Conservation (phyloP, 768 basidiomycete genomes). For the Crucibulum laeve region DNA sequence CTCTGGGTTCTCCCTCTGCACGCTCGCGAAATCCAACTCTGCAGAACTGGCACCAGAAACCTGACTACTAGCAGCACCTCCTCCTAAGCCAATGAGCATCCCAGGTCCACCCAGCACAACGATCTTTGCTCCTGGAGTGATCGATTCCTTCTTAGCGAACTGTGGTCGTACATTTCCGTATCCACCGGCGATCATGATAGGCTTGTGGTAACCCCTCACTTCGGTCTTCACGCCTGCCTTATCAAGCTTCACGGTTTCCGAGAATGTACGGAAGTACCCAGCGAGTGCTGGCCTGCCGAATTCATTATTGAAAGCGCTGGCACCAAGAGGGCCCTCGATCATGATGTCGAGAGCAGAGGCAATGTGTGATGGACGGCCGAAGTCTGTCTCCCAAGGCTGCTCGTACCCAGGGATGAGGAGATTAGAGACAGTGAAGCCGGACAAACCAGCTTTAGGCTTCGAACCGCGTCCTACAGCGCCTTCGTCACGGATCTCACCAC, state of each 20-base stretch:
- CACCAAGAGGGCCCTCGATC: slow-evolving; percentile 93
- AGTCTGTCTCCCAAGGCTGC: slow-evolving; percentile 96
- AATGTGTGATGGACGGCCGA: slow-evolving; percentile 87
- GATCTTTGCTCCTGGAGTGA: slow-evolving; percentile 80
- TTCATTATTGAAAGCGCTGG: slow-evolving; percentile 97
- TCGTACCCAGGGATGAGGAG: slow-evolving; percentile 86
- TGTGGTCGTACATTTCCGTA: slow-evolving; percentile 87
- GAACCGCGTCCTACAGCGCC: slow-evolving; percentile 94
- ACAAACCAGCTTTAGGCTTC: slow-evolving; percentile 91
- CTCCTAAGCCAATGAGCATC: slow-evolving; percentile 93
- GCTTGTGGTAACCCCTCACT: slow-evolving; percentile 96
- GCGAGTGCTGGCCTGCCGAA: slow-evolving; percentile 91
- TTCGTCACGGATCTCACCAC: slow-evolving; percentile 98
- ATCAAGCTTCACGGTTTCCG: slow-evolving; percentile 63
- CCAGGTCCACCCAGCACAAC: slow-evolving; percentile 95
- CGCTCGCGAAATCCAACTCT: slow-evolving; percentile 94
- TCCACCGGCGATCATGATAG: slow-evolving; percentile 99
- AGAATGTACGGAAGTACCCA: slow-evolving; percentile 95
- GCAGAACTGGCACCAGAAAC: slow-evolving; percentile 87
- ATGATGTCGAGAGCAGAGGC: slow-evolving; percentile 95
- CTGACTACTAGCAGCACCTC: slow-evolving; percentile 94
- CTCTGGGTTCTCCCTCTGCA: slow-evolving; percentile 97
- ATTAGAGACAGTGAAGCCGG: slow-evolving; percentile 92
- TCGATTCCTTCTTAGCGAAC: slow-evolving; percentile 75
- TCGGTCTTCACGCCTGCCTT: slow-evolving; percentile 46